Evolutionary conservation across 352 stramenopile genomes (phyloP).

Genomic region (Phytophthora palmivora): DNA sequence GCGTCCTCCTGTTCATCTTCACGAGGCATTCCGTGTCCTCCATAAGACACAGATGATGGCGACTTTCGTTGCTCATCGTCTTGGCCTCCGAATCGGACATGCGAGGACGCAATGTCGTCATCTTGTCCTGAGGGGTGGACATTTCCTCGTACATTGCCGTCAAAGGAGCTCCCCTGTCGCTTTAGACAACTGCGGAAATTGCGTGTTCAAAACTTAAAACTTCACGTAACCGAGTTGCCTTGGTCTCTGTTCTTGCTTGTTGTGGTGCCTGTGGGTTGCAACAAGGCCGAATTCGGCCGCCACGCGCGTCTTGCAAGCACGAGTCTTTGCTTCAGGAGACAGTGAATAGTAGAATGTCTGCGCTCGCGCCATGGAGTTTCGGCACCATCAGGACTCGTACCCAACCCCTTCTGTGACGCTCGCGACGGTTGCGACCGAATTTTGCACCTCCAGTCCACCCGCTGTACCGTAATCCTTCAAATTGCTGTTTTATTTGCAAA

Average conservation of each 20-base stretch:
- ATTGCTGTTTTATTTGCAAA: neutral
- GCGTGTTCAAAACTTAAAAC: neutral
- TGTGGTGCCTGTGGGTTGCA: neutral
- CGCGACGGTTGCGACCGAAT: conserved; percentile 20
- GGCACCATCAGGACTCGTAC: conserved; percentile 25
- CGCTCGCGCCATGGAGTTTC: conserved; percentile 22
- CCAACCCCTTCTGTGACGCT: conserved; percentile 19
- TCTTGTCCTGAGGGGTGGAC: conserved; percentile 40
- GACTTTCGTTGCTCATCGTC: conserved; percentile 22
- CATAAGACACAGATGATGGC: conserved; percentile 19
- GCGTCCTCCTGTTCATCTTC: conserved; percentile 41
- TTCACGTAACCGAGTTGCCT: neutral
- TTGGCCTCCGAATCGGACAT: conserved; percentile 41
- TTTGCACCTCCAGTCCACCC: conserved; percentile 28
- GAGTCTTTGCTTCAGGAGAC: neutral
- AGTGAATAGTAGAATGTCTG: conserved; percentile 22
- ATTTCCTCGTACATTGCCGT: conserved; percentile 43
- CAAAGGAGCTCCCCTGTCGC: conserved; percentile 18
- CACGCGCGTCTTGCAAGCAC: neutral
- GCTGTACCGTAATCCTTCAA: conserved; percentile 1
- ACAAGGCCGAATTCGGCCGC: neutral
- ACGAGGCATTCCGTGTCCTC: conserved; percentile 32
- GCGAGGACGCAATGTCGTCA: conserved; percentile 21
- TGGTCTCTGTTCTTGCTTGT: neutral
- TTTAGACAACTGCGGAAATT: conserved; percentile 9